Base-by-base conservation (phyloP, 345 rosid genomes). In the Gossypium rotundifolium region DNA sequence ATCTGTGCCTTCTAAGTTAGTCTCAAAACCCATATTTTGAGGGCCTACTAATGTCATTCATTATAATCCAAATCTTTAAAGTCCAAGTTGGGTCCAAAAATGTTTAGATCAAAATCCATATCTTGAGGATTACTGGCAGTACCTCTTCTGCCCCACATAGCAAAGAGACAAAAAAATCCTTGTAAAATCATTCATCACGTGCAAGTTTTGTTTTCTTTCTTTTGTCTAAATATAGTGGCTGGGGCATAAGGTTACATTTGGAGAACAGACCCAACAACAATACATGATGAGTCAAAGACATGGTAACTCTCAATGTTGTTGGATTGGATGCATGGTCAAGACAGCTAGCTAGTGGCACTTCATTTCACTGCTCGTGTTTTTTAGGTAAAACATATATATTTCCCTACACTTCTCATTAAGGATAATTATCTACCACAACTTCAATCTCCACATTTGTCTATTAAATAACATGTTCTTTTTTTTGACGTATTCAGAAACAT, bases 281-380 rank as follows among this genome's bases (percentile, higher is more conserved):
- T 55, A 20, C 59, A 27, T 25, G 45, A 49, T 27, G 9, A 27
- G 59, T 69, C 45, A 25, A 69, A 69, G 51, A 69, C 44, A 51
- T 49, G 16, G 72, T 9, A 49, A 16, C 59, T 49, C 58, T 25
- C 72, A 13, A 29, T 51, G 16, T 52, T 16, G 72, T 51, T 51
- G 73, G 73, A 51, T 69, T 69, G 25, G 58, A 48, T 68, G 33
- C 62, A 57, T 57, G 62, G 46, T 52, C 73, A 23, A 69, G 5
- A 69, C 38, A 59, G 63, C 63, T 59, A 22, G 29, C 62, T 22
- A 58, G 62, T 58, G 62, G 62, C 62, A 27, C 2, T 46, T 46
- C 70, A 66, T 27, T 57, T 57, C 62, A 57, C 20, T 66, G 55
- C 54, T 22, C 22, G 18, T 22, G 11, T 17, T 23, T 66, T 16